phyloP scores from a whole-genome alignment of 2,329 filamentous ascomycete genomes.

The Diaporthe citrichinensis region DNA sequence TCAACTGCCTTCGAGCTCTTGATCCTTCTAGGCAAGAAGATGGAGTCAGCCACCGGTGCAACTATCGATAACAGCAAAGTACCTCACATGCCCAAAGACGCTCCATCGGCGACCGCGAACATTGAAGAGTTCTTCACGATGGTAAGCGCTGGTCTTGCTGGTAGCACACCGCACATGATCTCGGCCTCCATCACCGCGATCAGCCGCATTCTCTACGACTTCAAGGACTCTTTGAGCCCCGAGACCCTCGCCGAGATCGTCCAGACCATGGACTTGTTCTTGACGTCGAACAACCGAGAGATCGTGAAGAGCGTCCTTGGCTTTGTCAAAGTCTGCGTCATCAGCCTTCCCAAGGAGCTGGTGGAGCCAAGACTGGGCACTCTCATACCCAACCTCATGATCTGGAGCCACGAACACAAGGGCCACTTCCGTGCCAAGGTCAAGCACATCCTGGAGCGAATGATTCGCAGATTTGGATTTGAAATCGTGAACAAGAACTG shows the following conservation, averaged over 20 bases:
- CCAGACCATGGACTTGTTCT: slow-evolving; percentile 94
- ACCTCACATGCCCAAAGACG: slow-evolving; percentile 86
- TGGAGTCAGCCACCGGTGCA: slow-evolving; percentile 75
- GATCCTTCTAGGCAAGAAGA: slow-evolving; percentile 88
- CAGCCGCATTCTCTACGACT: slow-evolving; percentile 93
- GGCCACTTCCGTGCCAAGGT: slow-evolving; percentile 97
- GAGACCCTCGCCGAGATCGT: slow-evolving; percentile 86
- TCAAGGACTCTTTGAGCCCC: slow-evolving; percentile 77
- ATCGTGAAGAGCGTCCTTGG: slow-evolving; percentile 95
- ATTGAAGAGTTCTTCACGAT: slow-evolving; percentile 98
- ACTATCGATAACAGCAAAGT: slow-evolving; percentile 89
- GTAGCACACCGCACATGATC: slow-evolving; percentile 95
- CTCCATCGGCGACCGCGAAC: slow-evolving; percentile 81
- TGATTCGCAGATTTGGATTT: slow-evolving; percentile 91
- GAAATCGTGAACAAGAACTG: slow-evolving; percentile 84
- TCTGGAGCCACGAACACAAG: slow-evolving; percentile 99
- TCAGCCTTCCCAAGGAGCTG: slow-evolving; percentile 84
- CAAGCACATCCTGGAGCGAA: slow-evolving; percentile 96
- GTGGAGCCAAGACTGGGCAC: slow-evolving; percentile 83
- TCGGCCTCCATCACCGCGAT: slow-evolving; percentile 96
- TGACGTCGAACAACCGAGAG: slow-evolving; percentile 96
- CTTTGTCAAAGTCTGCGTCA: slow-evolving; percentile 96
- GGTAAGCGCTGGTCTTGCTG: slow-evolving; percentile 95
- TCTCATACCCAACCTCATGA: slow-evolving; percentile 90
- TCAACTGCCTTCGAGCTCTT: slow-evolving; percentile 92